Base-by-base conservation (phyloP, 2,329 filamentous ascomycete species). In the Aspergillus brasiliensis region DNA sequence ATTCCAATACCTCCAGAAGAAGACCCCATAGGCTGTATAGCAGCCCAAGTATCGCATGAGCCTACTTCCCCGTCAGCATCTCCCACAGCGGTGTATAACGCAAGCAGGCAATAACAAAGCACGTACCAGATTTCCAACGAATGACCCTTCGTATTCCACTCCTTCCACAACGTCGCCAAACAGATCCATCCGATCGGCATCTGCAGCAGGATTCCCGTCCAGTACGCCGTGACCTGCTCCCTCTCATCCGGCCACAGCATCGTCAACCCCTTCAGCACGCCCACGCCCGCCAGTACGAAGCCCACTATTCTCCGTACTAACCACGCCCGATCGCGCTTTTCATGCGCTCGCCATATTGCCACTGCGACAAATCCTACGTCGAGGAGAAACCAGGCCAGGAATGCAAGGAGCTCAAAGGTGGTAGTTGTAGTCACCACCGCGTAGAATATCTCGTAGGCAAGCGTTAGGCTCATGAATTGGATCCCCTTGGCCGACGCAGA, bases 191-290 rank as follows among this genome's bases (percentile, higher is more conserved):
- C 64, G 28, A 66, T 63, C n/a, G 65, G 65, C 28, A 67, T 42
- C 23, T 67, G 65, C 3, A 67, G 46, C 2, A 65, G 49, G 28
- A 67, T 62, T 0, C 65, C 65, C 2, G 64, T 66, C 65, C 65
- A 67, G 34, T 66, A 67, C 11, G 65, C 65, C 3, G 65, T 67
- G 15, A 67, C 48, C 21, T 67, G 64, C 28, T 67, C 56, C 15
- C 64, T 63, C 7, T 67, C 65, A 42, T 67, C 65, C 0, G 65
- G 65, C 21, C 62, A 67, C 5, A 59, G 8, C 11, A 19, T 17
- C 3, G 56, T 38, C 8, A 66, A 23, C 7, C 34, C 44, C 8
- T 52, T 47, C 21, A 66, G 28, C 1, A 51, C 51, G 2, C 25
- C 17, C 5, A 65, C 8, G 10, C 25, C 46, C 8, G 55, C 61